Conservation (phyloP, 345 rosid species). For the Salix exigua region DNA sequence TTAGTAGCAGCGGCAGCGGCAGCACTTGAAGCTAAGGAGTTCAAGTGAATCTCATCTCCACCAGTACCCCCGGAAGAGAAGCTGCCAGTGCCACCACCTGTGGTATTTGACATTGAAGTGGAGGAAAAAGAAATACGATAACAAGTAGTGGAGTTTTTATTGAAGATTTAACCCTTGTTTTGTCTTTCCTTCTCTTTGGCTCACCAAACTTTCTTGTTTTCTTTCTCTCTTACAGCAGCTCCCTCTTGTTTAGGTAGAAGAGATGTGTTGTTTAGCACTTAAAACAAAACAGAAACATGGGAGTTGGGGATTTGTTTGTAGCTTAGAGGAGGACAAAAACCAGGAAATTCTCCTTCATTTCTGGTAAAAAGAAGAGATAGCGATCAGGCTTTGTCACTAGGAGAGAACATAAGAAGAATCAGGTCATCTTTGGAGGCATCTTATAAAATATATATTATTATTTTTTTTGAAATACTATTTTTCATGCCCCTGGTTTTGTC, state of each 20-base stretch:
- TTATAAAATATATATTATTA: conserved; percentile 2
- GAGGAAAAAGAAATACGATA: background rate
- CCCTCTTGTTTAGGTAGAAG: background rate
- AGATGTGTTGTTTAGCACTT: background rate
- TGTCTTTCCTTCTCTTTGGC: conserved; percentile 20
- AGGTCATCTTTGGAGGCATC: conserved; percentile 17
- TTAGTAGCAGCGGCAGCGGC: conserved; percentile 1
- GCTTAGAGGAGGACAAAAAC: conserved; percentile 34
- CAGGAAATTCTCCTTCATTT: conserved; percentile 39
- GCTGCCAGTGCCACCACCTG: conserved; percentile 27
- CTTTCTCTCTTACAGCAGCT: conserved; percentile 5
- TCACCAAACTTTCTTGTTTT: conserved; percentile 24
- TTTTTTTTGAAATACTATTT: background rate
- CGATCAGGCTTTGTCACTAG: conserved; percentile 3
- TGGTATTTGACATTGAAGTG: conserved; percentile 39
- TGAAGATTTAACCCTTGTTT: conserved; percentile 1
- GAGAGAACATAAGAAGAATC: conserved; percentile 3
- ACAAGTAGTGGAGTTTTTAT: background rate
- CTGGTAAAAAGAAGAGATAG: conserved; percentile 7
- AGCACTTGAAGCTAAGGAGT: conserved; percentile 23
- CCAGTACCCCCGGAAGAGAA: conserved; percentile 30
- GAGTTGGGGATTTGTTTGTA: conserved; percentile 20
- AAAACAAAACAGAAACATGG: conserved; percentile 3
- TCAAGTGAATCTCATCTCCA: conserved; percentile 24
- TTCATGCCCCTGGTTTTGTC: conserved; percentile 11